Evolutionary conservation across 2,329 filamentous ascomycete species (phyloP).

Genomic region (Fusarium nurragi): DNA sequence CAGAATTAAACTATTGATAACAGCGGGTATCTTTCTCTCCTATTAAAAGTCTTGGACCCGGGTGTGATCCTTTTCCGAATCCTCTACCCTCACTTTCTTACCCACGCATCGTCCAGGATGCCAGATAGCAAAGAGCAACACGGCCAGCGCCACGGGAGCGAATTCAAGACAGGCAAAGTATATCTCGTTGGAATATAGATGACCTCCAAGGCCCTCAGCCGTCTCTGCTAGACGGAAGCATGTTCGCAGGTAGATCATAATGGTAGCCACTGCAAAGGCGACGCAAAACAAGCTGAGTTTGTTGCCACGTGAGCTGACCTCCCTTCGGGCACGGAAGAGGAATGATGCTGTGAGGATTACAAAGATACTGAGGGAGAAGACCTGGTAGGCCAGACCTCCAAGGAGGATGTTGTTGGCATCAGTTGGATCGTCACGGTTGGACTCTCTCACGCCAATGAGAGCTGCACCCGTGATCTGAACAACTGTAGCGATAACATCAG

Average conservation of each 20-base stretch:
- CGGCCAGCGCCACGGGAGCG: conserved; percentile 61
- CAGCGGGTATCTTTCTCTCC: not conserved
- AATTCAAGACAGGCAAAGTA: conserved; percentile 66
- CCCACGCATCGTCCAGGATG: conserved; percentile 46
- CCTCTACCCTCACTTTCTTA: conserved; percentile 33
- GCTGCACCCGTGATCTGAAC: conserved; percentile 64
- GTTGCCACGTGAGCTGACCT: conserved; percentile 35
- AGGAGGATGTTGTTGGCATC: conserved; percentile 65
- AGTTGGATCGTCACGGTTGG: conserved; percentile 59
- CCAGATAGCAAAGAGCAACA: conserved; percentile 54
- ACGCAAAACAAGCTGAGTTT: conserved; percentile 53
- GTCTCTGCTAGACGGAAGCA: conserved; percentile 65
- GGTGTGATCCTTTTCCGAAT: conserved; percentile 31
- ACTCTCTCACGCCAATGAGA: conserved; percentile 60
- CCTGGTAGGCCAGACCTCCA: conserved; percentile 64
- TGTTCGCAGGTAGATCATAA: conserved; percentile 63
- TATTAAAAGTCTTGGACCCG: conserved; percentile 26
- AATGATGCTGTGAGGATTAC: conserved; percentile 56
- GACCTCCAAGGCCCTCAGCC: conserved; percentile 57
- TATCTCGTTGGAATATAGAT: conserved; percentile 59
- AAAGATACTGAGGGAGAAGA: conserved; percentile 61
- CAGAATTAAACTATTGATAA: not conserved
- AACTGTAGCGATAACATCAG: conserved; percentile 63
- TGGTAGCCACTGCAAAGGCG: conserved; percentile 55
- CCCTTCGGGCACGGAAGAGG: conserved; percentile 49